Base-by-base conservation (phyloP, 2,329 filamentous ascomycete genomes). In the Coniochaeta sp. region DNA sequence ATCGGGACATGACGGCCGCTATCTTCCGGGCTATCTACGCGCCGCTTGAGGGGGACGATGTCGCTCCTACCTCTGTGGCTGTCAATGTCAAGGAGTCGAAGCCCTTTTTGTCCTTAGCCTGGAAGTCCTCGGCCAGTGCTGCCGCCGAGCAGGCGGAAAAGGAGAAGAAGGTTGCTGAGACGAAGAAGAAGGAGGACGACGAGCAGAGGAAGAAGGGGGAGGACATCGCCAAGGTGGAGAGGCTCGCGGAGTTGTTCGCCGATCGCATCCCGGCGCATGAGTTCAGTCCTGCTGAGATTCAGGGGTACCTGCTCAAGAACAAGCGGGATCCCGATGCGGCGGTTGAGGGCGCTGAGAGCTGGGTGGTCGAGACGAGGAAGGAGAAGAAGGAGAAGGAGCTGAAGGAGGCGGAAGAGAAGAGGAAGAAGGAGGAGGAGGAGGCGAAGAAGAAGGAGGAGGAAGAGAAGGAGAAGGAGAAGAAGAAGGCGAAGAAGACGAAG, bases 261-360 rank as follows among this genome's bases (percentile, higher is more conserved):
- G 59, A 66, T 8, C 69, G 67, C 61, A 69, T 83, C n/a, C 81
- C 81, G 0, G 68, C 70, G 26, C 67, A 73, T 40, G 73, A 81
- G 60, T 83, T 83, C 60, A 80, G 76, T 50, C 81, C 80, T 0
- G 81, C 81, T 6, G 79, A 84, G 64, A 71, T 84, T 5, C 81
- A 83, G 61, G 81, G 81, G 5, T 75, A 75, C 51, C 68, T 84
- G 48, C 68, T 84, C 55, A 74, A 73, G 59, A 67, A 82, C 60
- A 83, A 83, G 69, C 71, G 73, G 9, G 65, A 71, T 51, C 75
- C 79, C 0, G 67, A 72, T 31, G 69, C 63, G 1, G 81, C 76
- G 0, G 67, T 83, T 4, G 71, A 67, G 7, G 68, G 65, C 3
- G 67, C 72, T 0, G 73, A 71, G 12, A 66, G 68, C 9, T 84